A percentile compares a stretch with the other conserved stretches of the same genome.
phyloP scores from a whole-genome alignment of 2,329 filamentous ascomycete genomes.

The Ophiognomonia clavigignenti-juglandacearum region DNA sequence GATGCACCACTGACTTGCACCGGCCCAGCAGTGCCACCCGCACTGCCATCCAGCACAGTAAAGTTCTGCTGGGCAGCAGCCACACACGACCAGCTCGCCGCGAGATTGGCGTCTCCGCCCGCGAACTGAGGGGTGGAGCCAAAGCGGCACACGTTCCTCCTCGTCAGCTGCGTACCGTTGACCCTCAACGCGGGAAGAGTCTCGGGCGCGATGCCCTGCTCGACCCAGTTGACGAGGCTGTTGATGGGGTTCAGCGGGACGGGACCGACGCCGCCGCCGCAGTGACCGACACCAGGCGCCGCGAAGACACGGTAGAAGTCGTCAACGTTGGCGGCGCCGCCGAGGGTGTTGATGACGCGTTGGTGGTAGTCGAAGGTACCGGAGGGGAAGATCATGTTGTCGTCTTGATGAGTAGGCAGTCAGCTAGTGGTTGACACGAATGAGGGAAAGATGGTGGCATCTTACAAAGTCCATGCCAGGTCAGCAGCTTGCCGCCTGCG shows the following conservation, averaged over 20 bases:
- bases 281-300: constrained; percentile 27
- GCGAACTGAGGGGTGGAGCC: not conserved
- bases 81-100: not conserved
- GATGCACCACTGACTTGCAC: too few relatives aligned
- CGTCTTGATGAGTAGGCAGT: not conserved
- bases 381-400: not conserved
- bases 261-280: constrained; percentile 22
- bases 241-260: constrained; percentile 15
- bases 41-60: not conserved
- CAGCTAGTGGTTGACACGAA: not conserved
- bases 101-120: not conserved
- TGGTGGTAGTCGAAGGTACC: not conserved
- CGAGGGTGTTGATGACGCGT: not conserved
- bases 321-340: constrained; percentile 11
- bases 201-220: not conserved
- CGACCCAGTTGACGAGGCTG: not conserved
- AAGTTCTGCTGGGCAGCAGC: not conserved
- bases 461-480: not conserved
- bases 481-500: constrained; percentile 19
- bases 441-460: not conserved
- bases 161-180: not conserved
- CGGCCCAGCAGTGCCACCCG: too few relatives aligned
- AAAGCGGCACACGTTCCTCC: not conserved
- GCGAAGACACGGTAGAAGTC: constrained; percentile 28
- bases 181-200: not conserved